phyloP scores from a whole-genome alignment of 2,329 filamentous ascomycete genomes.

The Elsinoe fawcettii region DNA sequence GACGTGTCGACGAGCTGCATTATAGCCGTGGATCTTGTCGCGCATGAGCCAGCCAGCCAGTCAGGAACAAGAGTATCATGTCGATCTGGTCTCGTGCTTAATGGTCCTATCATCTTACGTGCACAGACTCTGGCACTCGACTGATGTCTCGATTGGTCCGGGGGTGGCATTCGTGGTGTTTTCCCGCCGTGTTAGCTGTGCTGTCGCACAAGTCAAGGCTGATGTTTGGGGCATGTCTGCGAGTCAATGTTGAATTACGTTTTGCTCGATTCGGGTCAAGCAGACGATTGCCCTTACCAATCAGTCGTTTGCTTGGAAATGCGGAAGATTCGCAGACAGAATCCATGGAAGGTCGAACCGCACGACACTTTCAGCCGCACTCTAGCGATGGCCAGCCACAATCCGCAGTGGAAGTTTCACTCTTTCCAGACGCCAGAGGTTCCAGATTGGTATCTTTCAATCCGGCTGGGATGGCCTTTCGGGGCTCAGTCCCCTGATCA shows the following conservation, averaged over 20 bases:
- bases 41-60: neutral
- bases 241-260: neutral
- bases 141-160: neutral
- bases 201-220: neutral
- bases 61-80: neutral
- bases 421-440: neutral
- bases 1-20: neutral
- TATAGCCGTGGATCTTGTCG: neutral
- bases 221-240: neutral
- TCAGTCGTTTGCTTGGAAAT: neutral
- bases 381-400: slow-evolving; percentile 1
- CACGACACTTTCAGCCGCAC: neutral
- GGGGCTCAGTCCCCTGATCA: slow-evolving; percentile 9
- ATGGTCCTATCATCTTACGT: neutral
- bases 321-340: neutral
- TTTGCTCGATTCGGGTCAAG: neutral
- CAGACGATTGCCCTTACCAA: neutral
- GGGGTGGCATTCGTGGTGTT: neutral
- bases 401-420: neutral
- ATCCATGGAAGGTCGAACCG: slow-evolving; percentile 7
- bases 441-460: neutral
- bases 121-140: neutral
- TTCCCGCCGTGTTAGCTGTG: neutral
- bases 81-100: neutral
- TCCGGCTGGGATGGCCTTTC: neutral